phyloP scores from a whole-genome alignment of 2,329 filamentous ascomycete genomes.

The Aulographum hederae region DNA sequence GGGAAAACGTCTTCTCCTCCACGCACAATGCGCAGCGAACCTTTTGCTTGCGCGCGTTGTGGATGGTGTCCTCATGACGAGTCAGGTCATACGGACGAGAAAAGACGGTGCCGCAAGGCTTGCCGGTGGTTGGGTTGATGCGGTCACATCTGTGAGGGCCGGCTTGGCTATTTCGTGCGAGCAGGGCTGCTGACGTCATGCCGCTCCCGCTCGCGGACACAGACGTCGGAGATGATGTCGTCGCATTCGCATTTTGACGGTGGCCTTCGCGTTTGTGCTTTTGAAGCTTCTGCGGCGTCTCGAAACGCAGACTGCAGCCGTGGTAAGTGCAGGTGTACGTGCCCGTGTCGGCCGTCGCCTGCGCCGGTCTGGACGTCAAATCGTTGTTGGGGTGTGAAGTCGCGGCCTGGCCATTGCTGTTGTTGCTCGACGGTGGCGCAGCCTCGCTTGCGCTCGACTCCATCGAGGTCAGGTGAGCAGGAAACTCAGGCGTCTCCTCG shows the following conservation, averaged over 20 bases:
- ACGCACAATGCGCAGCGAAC: conserved; percentile 84
- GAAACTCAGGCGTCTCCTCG: conserved; percentile 36
- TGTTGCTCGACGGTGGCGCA: conserved; percentile 21
- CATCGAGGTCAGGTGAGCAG: conserved; percentile 40
- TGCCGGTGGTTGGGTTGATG: conserved; percentile 86
- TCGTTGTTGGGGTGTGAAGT: conserved; percentile 8
- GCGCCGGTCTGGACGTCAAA: conserved; percentile 18
- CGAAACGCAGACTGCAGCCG: conserved; percentile 74
- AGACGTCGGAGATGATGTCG: conserved; percentile 9
- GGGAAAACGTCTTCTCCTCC: conserved; percentile 92
- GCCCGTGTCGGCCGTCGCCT: conserved; percentile 56
- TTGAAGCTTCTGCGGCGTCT: conserved; percentile 69
- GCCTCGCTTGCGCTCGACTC: conserved; percentile 41
- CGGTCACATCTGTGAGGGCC: conserved; percentile 86
- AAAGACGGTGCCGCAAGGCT: conserved; percentile 87
- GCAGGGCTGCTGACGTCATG: conserved; percentile 34
- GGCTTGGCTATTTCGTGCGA: conserved; percentile 64
- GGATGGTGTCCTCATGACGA: conserved; percentile 90
- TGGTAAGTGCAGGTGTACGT: conserved; percentile 96
- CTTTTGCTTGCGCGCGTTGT: conserved; percentile 88
- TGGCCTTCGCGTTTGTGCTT: conserved; percentile 94
- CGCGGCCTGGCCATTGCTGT: conserved; percentile 8
- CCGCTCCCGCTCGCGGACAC: conserved; percentile 14
- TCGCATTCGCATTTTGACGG: conserved; percentile 33
- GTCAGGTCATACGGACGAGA: conserved; percentile 93